These are phyloP conservation scores for Protomyces arabidopsidicola DNA, from an alignment of 1,139 yeast genomes.

Conservation along the genomic window DNA sequence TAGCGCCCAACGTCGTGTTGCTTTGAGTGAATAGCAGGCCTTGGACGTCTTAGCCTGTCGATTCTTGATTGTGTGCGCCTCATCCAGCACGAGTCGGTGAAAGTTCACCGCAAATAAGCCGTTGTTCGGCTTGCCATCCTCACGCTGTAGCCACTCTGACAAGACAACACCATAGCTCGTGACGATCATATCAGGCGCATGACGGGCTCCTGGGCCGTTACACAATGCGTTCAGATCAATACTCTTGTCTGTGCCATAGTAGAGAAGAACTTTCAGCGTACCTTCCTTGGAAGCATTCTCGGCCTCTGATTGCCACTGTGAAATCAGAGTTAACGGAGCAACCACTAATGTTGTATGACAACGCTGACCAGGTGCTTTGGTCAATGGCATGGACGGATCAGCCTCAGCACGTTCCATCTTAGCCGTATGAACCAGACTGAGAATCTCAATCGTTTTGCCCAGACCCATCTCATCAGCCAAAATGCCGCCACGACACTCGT, in stretches of 20 bases:
- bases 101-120: constrained; percentile 73
- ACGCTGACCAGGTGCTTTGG: constrained; percentile 38
- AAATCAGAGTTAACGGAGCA: constrained; percentile 82
- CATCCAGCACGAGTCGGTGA: constrained; percentile 78
- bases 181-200: constrained; percentile 62
- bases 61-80: constrained; percentile 86
- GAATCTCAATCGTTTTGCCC: constrained; percentile 84
- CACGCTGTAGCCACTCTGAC: constrained; percentile 47
- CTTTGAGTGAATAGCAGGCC: constrained; percentile 62
- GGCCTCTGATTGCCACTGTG: constrained; percentile 86
- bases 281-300: constrained; percentile 47
- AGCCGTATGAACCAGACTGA: constrained; percentile 56
- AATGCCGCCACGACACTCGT: constrained; percentile 71
- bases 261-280: constrained; percentile 44
- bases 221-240: constrained; percentile 45
- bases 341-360: constrained; percentile 68
- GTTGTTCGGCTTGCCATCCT: constrained; percentile 32
- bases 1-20: constrained; percentile 73
- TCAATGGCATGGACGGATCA: constrained; percentile 1
- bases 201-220: constrained; percentile 39
- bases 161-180: constrained; percentile 88
- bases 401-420: constrained; percentile 20
- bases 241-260: constrained; percentile 63
- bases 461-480: constrained; percentile 98
- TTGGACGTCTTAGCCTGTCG: constrained; percentile 74